Base-by-base conservation (phyloP, 371 early-diverging fungal genomes). In the Mortierella polycephala region DNA sequence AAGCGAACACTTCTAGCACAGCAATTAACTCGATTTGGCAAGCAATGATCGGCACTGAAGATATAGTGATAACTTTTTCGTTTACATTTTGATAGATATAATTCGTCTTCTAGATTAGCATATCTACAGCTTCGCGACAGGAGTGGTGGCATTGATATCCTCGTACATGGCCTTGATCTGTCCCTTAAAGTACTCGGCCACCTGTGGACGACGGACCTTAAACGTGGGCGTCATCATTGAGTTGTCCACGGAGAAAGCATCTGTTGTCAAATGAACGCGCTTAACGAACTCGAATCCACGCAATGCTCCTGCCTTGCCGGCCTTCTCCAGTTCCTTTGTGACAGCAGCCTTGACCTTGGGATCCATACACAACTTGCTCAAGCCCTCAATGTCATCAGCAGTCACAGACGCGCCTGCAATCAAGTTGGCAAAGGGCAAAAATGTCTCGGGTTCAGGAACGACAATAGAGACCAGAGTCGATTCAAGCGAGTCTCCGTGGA, bases 401-500 rank as follows among this genome's bases (percentile, higher is more conserved):
- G 81, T 51, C 13, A 81, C 68, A 14, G 60, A 49, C 42, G 68
- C 54, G 39, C 71, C 74, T 2, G 46, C 64, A 41, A 71, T 53
- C 13, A 82, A 75, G 10, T 83, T 82, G 21, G 85, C 83, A 62
- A 86, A 85, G 16, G 73, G 75, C 30, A 71, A 60, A 63, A 88
- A 84, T 0, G 82, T 81, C 66, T 89, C 91, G 14, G 87, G 82
- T 57, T 94, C 93, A 10, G 96, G 97, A 3, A 97, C 95, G 16
- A 94, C 82, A n/a, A 98, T 85, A 53, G 87, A 92, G 5, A 97
- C 96, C 56, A 97, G 85, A 30, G 83, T 83, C 74, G 82, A 85
- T 80, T 95, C 90, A 41, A 96, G 81, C 23, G 94, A 91, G 69
- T 96, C 95, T 61, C 98, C 99, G 75, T 96, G 91, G 4, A 97